Evolutionary conservation across 768 basidiomycete species (phyloP), one percentile per base, ranked within the genome.

Genomic region (Hydnomerulius pinastri): DNA sequence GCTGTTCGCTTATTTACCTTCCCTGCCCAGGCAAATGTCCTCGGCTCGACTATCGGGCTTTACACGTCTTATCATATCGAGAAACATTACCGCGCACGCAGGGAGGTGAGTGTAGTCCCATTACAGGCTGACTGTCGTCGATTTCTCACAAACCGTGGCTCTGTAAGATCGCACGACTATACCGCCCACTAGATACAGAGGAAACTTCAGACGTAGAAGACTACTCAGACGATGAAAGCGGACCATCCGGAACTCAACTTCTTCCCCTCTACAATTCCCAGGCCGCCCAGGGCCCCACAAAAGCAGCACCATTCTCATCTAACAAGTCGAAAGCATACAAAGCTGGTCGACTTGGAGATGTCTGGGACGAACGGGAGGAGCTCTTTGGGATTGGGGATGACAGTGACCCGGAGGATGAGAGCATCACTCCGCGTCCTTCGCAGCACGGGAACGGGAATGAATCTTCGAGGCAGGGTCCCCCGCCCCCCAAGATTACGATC

Each of bases 361-460:
- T 86, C 37, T 91, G 88, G 88, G 85, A 90, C 54, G 86, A 87
- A 57, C 78, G 82, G 23, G 89, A 92, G 67, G 87, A 90, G 47
- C 54, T 87, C 28, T 89, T 91, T 64, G 82, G 75, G 36, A 73
- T 88, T 44, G 87, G 83, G 4, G 80, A 77, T 9, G 81, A 82
- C 51, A 82, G 81, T 57, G 83, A 85, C 42, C 73, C 78, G 17
- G 85, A 87, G 50, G 71, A 72, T 39, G 53, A 64, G 28, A 50
- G 38, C 8, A 37, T 53, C 21, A 48, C 55, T 24, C 42, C 51
- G 12, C 45, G 38, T 43, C 47, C 54, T 29, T 41, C 55, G 4
- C 43, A 28, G 9, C 51, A 12, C 20, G 3, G 46, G 25, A 36
- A 46, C 20, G n/a, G 46, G 5, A 25, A 12, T 15, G 25, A 49